phyloP scores from a whole-genome alignment of 306 rosid species.

The Cicer yamashitae region DNA sequence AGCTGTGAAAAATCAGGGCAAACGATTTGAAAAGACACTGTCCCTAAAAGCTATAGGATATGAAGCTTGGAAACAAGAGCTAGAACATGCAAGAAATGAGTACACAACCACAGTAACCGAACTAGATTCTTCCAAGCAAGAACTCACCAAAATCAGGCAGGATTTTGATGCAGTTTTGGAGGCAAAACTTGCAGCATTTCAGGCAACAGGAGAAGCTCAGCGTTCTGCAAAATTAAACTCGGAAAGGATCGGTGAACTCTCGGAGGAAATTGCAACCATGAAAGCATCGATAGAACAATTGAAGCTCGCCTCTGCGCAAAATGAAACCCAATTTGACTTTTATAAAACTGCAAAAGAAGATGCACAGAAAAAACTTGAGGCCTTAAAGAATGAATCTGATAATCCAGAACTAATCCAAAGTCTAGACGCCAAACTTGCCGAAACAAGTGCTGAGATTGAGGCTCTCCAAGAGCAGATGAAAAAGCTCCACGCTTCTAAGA shows the following conservation, averaged over 20 bases:
- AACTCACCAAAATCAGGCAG: slow-evolving; percentile 74
- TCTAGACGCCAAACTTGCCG: slow-evolving; percentile 57
- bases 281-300: slow-evolving; percentile 61
- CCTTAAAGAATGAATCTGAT: slow-evolving; percentile 57
- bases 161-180: slow-evolving; percentile 84
- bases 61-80: slow-evolving; percentile 68
- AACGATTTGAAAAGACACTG: slow-evolving; percentile 53
- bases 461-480: slow-evolving; percentile 64
- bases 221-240: slow-evolving; percentile 62
- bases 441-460: slow-evolving; percentile 67
- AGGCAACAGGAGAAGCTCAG: slow-evolving; percentile 80
- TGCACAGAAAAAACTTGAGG: slow-evolving; percentile 52
- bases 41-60: slow-evolving; percentile 51
- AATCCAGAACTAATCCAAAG: slow-evolving; percentile 50
- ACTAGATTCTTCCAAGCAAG: slow-evolving; percentile 80
- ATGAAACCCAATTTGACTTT: slow-evolving; percentile 42
- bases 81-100: slow-evolving; percentile 65
- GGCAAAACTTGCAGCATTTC: slow-evolving; percentile 71
- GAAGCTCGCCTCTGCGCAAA: slow-evolving; percentile 49
- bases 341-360: slow-evolving; percentile 57
- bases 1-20: slow-evolving; percentile 51
- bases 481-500: slow-evolving; percentile 68
- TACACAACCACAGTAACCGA: slow-evolving; percentile 53
- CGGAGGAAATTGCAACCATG: slow-evolving; percentile 61
- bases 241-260: slow-evolving; percentile 61